Evolutionary conservation across 177 flowering plant genomes (phyloP).

Genomic region (Vitis hybrid): DNA sequence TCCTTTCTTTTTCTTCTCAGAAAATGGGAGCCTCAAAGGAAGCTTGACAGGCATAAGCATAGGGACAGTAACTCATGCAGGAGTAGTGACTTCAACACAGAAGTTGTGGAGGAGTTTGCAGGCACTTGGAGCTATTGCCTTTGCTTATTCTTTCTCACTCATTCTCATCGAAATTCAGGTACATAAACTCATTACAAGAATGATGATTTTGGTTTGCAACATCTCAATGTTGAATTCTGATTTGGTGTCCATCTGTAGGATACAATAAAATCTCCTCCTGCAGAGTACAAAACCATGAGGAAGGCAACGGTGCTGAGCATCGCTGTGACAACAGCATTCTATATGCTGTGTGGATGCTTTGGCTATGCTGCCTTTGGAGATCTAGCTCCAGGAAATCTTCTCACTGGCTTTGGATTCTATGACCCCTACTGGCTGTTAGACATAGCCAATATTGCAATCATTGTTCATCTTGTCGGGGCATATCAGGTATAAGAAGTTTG

Average conservation of each 20-base stretch:
- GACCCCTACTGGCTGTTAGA: slow-evolving; percentile 64
- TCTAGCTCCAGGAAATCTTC: slow-evolving; percentile 53
- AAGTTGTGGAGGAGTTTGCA: slow-evolving; percentile 66
- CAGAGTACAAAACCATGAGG: slow-evolving; percentile 62
- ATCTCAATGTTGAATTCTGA: no score
- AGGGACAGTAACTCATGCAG: slow-evolving; percentile 32
- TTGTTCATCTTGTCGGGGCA: slow-evolving; percentile 60
- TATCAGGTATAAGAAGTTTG: slow-evolving; percentile 38
- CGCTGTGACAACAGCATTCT: slow-evolving; percentile 48
- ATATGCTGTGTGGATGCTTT: slow-evolving; percentile 59
- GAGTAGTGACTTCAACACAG: slow-evolving; percentile 40
- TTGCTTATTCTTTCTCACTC: slow-evolving; percentile 68
- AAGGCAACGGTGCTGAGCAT: slow-evolving; percentile 50
- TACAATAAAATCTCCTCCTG: slow-evolving; percentile 59
- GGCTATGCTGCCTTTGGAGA: slow-evolving; percentile 74
- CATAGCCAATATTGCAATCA: slow-evolving; percentile 61
- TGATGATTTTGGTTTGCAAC: no score
- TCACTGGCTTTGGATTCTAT: slow-evolving; percentile 64
- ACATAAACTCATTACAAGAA: background rate
- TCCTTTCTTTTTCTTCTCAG: slow-evolving; percentile 25
- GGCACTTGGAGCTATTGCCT: slow-evolving; percentile 70
- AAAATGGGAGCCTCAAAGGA: slow-evolving; percentile 47
- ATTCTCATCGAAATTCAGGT: slow-evolving; percentile 82
- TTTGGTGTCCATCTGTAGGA: slow-evolving; percentile 30
- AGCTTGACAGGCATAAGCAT: slow-evolving; percentile 63